phyloP scores from a whole-genome alignment of 768 basidiomycete species.

The Lactarius hengduanensis region DNA sequence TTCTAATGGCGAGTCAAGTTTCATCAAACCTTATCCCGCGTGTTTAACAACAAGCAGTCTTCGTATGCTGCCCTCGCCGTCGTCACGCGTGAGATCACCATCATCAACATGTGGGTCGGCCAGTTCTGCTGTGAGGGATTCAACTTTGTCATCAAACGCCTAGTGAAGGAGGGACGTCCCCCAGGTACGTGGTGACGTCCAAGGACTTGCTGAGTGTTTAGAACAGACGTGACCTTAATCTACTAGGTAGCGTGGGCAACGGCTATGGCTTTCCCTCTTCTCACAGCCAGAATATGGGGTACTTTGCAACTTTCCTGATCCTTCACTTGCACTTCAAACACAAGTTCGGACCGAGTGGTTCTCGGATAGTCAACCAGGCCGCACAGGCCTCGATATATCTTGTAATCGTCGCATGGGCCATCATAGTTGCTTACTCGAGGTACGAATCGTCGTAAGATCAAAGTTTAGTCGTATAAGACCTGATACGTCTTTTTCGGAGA shows the following conservation, averaged over 20 bases:
- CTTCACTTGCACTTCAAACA: constrained; percentile 74
- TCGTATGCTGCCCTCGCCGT: constrained; percentile 75
- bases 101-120: constrained; percentile 82
- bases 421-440: constrained; percentile 77
- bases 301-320: constrained; percentile 73
- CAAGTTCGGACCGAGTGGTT: constrained; percentile 57
- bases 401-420: constrained; percentile 55
- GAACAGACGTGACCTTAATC: constrained; percentile 1
- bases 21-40: background rate
- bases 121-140: constrained; percentile 69
- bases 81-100: constrained; percentile 73
- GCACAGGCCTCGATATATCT: constrained; percentile 50
- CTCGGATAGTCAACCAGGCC: constrained; percentile 47
- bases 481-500: constrained; percentile 39
- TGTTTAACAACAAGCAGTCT: constrained; percentile 44
- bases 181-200: constrained; percentile 44
- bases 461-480: background rate
- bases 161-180: constrained; percentile 68
- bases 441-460: constrained; percentile 34
- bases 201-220: constrained; percentile 6
- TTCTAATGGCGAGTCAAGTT: constrained; percentile 32
- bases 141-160: constrained; percentile 66
- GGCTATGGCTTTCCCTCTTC: constrained; percentile 89
- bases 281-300: constrained; percentile 90
- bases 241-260: constrained; percentile 53